phyloP scores from a whole-genome alignment of 805 yeast species.

The Debaryomyces prosopidis region DNA sequence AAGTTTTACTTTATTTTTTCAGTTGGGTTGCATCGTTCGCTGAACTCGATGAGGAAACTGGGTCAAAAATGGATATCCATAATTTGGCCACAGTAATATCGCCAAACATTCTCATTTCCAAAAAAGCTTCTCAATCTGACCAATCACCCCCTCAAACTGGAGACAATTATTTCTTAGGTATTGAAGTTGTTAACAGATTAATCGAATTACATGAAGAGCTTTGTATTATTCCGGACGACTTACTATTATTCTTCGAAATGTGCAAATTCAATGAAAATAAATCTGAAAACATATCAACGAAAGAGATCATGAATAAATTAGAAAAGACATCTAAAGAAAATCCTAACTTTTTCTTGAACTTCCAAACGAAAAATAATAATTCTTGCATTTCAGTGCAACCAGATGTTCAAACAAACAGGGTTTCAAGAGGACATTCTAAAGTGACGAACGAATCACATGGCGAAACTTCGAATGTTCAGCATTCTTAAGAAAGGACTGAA shows the following conservation, averaged over 20 bases:
- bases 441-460: constrained; percentile 29
- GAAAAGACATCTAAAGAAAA: constrained; percentile 33
- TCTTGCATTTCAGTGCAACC: constrained; percentile 3
- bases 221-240: constrained; percentile 70
- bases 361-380: constrained; percentile 9
- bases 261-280: constrained; percentile 35
- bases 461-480: constrained; percentile 22
- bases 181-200: constrained; percentile 83
- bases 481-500: background rate
- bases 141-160: constrained; percentile 38
- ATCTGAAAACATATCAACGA: constrained; percentile 24
- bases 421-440: constrained; percentile 32
- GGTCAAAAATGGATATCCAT: constrained; percentile 93
- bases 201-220: constrained; percentile 81
- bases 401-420: constrained; percentile 27
- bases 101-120: constrained; percentile 80
- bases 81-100: constrained; percentile 94
- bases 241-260: constrained; percentile 50
- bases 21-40: constrained; percentile 97
- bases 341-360: constrained; percentile 27
- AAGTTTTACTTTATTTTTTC: constrained; percentile 80
- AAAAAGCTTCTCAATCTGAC: constrained; percentile 34
- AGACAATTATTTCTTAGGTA: constrained; percentile 81
- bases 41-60: constrained; percentile 81
- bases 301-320: constrained; percentile 36